Evolutionary conservation across 371 early-diverging fungal species (phyloP), one percentile per base, ranked within the genome.

Genomic region (Mortierella sp.): DNA sequence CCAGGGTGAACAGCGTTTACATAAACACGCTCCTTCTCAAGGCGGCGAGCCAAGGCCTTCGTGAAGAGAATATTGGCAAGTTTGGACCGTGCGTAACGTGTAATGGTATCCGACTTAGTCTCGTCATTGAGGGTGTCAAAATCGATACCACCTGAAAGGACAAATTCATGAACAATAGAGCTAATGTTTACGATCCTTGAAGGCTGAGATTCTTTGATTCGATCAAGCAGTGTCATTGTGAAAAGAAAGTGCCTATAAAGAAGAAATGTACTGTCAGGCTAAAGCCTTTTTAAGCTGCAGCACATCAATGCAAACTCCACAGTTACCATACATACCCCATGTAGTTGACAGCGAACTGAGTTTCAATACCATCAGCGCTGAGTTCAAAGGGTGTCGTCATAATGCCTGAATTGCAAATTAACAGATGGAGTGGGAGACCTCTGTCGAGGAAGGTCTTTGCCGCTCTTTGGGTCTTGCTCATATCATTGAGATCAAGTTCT

Each of bases 391-490:
- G 63, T 93, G 76, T 93, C 23, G 87, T 71, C 93, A 94, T 92
- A 29, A 94, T 84, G n/a, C 93, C 95, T 8, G 90, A 89, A 62
- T 91, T 91, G 69, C 87, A 90, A 15, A 94, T 66, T 51, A 94
- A 82, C 19, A 93, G 71, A 51, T 93, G 86, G 1, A 94, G 70
- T 2, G 88, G 80, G 2, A 70, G 49, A 13, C 83, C 75, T 3
- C 77, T 82, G n/a, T 67, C 68, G 54, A 84, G 79, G 64, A 91
- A 90, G 26, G 78, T 70, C 2, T 86, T 83, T 5, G 87, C 88
- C 66, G 93, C 91, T 12, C 57, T 31, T 6, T 80, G 78, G 7
- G 90, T 84, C 6, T 88, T 86, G 5, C 66, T 75, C 37, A 93
- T 70, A 22, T 85, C 85, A 15, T 87, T 70, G 45, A 93, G 64